Evolutionary conservation across 192 early-diverging fungal species (phyloP), one percentile per base, ranked within the genome.

Genomic region (Coemansia sp.): DNA sequence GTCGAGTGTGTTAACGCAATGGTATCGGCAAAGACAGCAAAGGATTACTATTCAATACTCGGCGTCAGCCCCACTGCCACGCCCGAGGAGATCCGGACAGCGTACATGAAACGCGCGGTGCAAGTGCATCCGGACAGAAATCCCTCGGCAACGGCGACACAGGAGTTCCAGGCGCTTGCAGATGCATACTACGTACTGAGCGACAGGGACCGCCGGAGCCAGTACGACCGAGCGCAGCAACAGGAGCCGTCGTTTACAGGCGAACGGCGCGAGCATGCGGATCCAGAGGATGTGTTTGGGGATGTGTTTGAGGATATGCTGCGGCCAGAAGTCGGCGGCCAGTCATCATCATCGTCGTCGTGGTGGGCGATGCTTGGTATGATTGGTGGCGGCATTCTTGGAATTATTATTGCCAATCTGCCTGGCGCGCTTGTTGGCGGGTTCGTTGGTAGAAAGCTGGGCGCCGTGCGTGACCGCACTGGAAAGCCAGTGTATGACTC

Each of bases 301-400:
- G 78, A 84, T 23, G 90, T 92, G 40, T 92, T 95, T 78, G 91
- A 92, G 59, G 92, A 94, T 53, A 72, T 95, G n/a, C 70, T 95
- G 59, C 80, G 86, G 20, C 86, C 91, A 0, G 86, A 92, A 61
- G 86, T 92, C 2, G 63, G 77, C 0, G 8, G 15, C 0, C 48
- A 45, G 70, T 87, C 68, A 87, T 4, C 34, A 35, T 4, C 34
- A 70, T 87, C 68, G 86, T 46, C 16, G 58, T 49, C 84, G 70
- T 85, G 26, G 87, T 90, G 62, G 73, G 90, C 73, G 23, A 63
- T 26, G n/a, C 37, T 82, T 87, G 93, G 45, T 70, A 82, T 71
- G 84, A 18, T 69, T 28, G 79, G 88, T 52, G 93, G 93, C 6
- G 87, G 79, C n/a, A 76, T 86, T 4, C 70, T 93, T n/a, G 93